phyloP scores from a whole-genome alignment of 2,329 filamentous ascomycete genomes.

The Cladosporium sp. region DNA sequence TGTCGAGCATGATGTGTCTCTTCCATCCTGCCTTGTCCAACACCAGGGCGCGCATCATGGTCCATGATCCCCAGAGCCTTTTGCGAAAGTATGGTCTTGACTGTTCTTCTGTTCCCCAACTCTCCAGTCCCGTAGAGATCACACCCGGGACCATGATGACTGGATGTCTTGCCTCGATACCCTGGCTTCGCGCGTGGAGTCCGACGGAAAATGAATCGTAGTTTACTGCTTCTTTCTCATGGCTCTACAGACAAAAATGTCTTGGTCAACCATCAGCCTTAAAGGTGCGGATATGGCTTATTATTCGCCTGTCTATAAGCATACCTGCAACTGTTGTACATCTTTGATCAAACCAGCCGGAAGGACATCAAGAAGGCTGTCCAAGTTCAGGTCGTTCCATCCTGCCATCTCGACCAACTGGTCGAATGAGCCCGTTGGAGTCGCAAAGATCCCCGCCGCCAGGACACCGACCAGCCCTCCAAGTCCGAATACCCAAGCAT shows the following conservation, averaged over 20 bases:
- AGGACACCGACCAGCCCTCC: constrained; percentile 89
- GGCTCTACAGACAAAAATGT: constrained; percentile 58
- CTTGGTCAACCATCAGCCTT: constrained; percentile 36
- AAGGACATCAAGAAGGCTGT: constrained; percentile 81
- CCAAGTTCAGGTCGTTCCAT: constrained; percentile 71
- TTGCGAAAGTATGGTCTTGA: constrained; percentile 93
- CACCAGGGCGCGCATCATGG: constrained; percentile 94
- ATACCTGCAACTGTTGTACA: constrained; percentile 79
- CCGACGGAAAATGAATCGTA: constrained; percentile 96
- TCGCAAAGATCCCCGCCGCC: constrained; percentile 86
- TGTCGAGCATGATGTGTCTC: constrained; percentile 94
- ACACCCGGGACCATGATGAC: constrained; percentile 98
- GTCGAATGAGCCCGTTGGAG: constrained; percentile 67
- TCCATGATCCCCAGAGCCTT: constrained; percentile 96
- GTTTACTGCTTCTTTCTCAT: constrained; percentile 82
- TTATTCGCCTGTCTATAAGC: constrained; percentile 32
- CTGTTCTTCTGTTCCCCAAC: constrained; percentile 85
- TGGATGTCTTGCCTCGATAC: constrained; percentile 78
- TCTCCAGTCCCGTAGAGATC: constrained; percentile 95
- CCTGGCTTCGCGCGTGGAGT: constrained; percentile 76
- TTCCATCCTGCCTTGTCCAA: constrained; percentile 95
- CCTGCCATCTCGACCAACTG: constrained; percentile 67
- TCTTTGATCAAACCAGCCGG: constrained; percentile 84
- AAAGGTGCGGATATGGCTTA: neutral
- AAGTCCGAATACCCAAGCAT: constrained; percentile 80